Evolutionary conservation across 139 green algal species (phyloP).

Genomic region (Micractinium conductrix): DNA sequence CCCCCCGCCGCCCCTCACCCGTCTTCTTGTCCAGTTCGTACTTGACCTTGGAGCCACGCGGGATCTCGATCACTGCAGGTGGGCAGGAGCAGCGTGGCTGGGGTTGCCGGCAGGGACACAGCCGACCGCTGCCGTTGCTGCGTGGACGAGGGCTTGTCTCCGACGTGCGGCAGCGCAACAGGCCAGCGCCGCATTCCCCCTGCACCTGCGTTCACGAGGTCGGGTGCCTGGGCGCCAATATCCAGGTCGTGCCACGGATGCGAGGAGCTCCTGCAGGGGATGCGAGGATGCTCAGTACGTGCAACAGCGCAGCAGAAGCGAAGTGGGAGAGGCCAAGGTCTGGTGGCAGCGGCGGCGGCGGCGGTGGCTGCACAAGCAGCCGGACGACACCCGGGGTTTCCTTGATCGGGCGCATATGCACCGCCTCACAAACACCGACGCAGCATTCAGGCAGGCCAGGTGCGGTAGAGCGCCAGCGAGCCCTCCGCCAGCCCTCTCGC

Average conservation of each 20-base stretch:
- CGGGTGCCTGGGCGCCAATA: constrained; percentile 71
- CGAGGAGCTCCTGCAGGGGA: constrained; percentile 39
- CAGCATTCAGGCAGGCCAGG: too few relatives aligned
- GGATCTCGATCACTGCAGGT: constrained; percentile 88
- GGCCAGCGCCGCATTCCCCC: too few relatives aligned
- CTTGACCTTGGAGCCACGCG: constrained; percentile 90
- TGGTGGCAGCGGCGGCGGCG: neutral
- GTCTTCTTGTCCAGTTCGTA: constrained; percentile 94
- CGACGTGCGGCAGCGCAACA: too few relatives aligned
- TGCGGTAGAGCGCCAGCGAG: too few relatives aligned
- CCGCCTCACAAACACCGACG: too few relatives aligned
- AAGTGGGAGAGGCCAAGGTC: neutral
- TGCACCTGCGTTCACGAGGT: constrained; percentile 70
- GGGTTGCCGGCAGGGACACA: neutral
- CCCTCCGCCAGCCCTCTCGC: too few relatives aligned
- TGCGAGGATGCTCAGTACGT: too few relatives aligned
- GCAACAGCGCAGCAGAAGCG: neutral
- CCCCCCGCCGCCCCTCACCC: constrained; percentile 92
- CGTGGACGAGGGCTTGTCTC: too few relatives aligned
- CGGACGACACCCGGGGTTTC: too few relatives aligned
- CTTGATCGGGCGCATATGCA: too few relatives aligned
- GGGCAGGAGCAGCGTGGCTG: neutral
- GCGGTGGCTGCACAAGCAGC: neutral
- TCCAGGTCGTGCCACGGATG: constrained; percentile 86
- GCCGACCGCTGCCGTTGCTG: too few relatives aligned